Conservation (phyloP, 768 basidiomycete species). For the Mrakia hoshinonis region DNA sequence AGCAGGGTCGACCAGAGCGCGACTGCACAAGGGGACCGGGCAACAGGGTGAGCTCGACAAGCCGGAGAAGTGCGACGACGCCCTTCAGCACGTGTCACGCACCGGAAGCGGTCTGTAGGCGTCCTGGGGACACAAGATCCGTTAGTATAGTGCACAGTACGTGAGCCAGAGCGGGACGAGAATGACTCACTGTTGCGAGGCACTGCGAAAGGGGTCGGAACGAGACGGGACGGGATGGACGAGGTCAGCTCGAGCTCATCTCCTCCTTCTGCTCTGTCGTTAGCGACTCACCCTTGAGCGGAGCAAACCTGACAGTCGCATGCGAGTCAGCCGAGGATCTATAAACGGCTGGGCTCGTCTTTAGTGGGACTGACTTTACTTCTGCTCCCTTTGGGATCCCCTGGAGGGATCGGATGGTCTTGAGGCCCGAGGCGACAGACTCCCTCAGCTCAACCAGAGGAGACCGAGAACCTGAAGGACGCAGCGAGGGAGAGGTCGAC, state of each 20-base stretch:
- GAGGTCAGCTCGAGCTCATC: background rate
- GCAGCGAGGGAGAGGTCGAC: background rate
- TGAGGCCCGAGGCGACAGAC: background rate
- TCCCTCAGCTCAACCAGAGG: slow-evolving; percentile 1
- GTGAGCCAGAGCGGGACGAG: background rate
- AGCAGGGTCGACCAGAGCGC: slow-evolving; percentile 28
- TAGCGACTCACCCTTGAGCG: slow-evolving; percentile 22
- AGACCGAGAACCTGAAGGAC: background rate
- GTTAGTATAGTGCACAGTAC: background rate
- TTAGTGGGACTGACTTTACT: slow-evolving; percentile 18
- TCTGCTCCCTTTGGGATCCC: slow-evolving; percentile 23
- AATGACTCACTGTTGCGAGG: slow-evolving; percentile 23
- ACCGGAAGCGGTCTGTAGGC: slow-evolving; percentile 27
- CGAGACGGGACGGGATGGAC: background rate
- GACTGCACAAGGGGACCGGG: background rate
- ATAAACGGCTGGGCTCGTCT: background rate
- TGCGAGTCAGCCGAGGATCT: background rate
- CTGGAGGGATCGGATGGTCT: slow-evolving; percentile 7
- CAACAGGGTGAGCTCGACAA: too few species aligned
- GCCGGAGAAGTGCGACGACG: too few species aligned
- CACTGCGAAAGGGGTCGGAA: slow-evolving; percentile 1
- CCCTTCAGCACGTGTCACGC: background rate
- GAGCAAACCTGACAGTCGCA: slow-evolving; percentile 22
- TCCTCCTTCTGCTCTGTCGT: background rate
- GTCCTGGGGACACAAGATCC: slow-evolving; percentile 2